A percentile compares a stretch with the other conserved stretches of the same genome.
These are phyloP conservation scores for Herpomyces periplanetae DNA, from an alignment of 2,329 filamentous ascomycete genomes.

Conservation along the genomic window DNA sequence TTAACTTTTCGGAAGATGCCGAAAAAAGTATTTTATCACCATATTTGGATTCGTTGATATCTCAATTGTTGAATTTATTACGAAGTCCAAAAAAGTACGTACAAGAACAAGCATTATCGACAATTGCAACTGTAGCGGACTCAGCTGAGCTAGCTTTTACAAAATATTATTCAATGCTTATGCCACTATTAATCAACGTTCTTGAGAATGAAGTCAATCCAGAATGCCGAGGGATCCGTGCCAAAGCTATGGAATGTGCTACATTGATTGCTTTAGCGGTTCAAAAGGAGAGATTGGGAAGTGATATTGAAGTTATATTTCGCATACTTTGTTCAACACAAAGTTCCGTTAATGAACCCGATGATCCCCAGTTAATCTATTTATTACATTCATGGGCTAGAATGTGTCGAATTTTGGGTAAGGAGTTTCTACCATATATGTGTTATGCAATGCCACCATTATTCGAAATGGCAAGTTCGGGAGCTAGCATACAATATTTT, in stretches of 20 bases:
- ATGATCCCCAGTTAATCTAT: conserved; percentile 86
- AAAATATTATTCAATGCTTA: conserved; percentile 77
- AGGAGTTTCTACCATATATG: conserved; percentile 69
- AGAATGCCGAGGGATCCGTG: conserved; percentile 56
- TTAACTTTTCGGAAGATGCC: conserved; percentile 96
- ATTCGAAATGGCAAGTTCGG: conserved; percentile 57
- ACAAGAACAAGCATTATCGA: conserved; percentile 84
- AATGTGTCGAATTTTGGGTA: conserved; percentile 75
- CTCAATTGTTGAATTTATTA: conserved; percentile 46
- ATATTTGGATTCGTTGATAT: conserved; percentile 56
- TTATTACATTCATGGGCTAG: conserved; percentile 95
- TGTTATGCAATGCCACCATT: conserved; percentile 76
- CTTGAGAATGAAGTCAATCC: conserved; percentile 64
- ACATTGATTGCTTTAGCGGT: conserved; percentile 76
- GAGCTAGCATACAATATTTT: conserved; percentile 80
- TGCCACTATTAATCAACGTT: conserved; percentile 73
- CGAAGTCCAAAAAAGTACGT: conserved; percentile 81
- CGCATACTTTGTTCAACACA: conserved; percentile 62
- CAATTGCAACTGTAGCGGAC: conserved; percentile 93
- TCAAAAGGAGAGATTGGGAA: conserved; percentile 58
- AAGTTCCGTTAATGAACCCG: conserved; percentile 36
- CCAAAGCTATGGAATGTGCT: conserved; percentile 96
- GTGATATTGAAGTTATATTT: conserved; percentile 52
- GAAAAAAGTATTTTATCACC: conserved; percentile 69
- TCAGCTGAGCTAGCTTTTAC: conserved; percentile 77